Percentiles rank a stretch among this genome's conserved stretches.
These are phyloP conservation scores for Orbilia blumenaviensis DNA, from an alignment of 2,329 filamentous ascomycete genomes.

Conservation along the genomic window DNA sequence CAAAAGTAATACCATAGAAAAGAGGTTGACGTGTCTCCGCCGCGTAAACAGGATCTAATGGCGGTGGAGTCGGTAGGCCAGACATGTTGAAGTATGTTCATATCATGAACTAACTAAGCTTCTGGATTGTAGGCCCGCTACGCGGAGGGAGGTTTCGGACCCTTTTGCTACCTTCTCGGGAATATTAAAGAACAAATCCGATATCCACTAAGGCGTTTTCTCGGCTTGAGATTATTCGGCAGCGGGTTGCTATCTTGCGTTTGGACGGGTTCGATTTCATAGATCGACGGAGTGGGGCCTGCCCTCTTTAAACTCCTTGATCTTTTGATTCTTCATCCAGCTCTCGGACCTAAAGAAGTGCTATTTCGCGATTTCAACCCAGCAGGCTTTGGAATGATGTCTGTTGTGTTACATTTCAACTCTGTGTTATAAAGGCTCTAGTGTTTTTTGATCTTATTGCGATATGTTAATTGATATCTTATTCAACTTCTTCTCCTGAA, in stretches of 20 bases:
- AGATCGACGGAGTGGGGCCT: slow-evolving; percentile 2
- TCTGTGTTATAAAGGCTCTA: not conserved
- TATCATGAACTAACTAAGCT: not conserved
- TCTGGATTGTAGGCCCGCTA: not conserved
- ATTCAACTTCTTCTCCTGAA: not conserved
- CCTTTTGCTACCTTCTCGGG: not conserved
- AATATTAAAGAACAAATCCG: not conserved
- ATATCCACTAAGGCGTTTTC: no score
- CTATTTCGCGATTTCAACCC: not conserved
- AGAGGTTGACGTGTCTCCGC: slow-evolving; percentile 38
- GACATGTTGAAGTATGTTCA: not conserved
- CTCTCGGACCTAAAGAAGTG: not conserved
- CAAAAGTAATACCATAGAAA: slow-evolving; percentile 42
- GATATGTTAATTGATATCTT: not conserved
- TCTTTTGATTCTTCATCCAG: not conserved
- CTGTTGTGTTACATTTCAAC: slow-evolving; percentile 1
- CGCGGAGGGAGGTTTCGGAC: not conserved
- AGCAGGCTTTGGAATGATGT: not conserved
- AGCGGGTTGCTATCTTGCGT: not conserved
- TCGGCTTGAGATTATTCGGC: no score
- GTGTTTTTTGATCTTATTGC: not conserved
- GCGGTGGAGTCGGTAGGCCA: not conserved
- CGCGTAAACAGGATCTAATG: slow-evolving; percentile 18
- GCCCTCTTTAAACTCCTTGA: not conserved
- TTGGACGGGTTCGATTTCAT: not conserved